Evolutionary conservation across 352 stramenopile species (phyloP), one percentile per base, ranked within the genome.

Genomic region (Elongisporangium senticosum): DNA sequence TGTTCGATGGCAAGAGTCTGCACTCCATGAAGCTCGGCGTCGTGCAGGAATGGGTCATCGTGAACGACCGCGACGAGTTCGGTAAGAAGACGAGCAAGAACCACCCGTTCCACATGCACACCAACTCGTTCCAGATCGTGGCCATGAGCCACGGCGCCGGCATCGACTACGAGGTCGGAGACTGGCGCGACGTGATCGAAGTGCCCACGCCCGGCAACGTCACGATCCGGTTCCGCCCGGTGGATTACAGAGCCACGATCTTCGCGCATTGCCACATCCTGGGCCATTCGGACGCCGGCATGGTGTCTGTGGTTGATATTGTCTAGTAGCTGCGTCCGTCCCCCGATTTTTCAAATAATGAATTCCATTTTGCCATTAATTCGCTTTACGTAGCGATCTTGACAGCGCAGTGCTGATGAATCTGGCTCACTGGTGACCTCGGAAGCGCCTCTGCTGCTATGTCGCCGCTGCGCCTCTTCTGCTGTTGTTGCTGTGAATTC

Each of bases 81-180:
- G 77, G 75, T 11, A 66, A 61, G 19, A 55, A 71, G 19, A 71
- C 79, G 3, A 40, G 67, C 10, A 87, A 82, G 68, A 91, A 92
- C 53, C 86, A 95, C 55, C 86, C 86, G 53, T 95, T 93, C 59
- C 86, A 94, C 63, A 59, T 94, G 56, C 86, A 95, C 67, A 90
- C 83, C 22, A 94, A 92, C 56, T 76, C 83, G 22, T 92, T 93
- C 68, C 84, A 94, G 68, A 75, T 95, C 57, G 73, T 93, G 14
- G 68, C 69, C 21, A 78, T 89, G 69, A 86, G 74, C 28, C 79
- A 90, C 51, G 81, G 77, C 15, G 67, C 77, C 17, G 77, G 77
- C 14, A 52, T 88, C 7, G 84, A 94, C 70, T 92, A 92, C 62
- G 57, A 74, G 40, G 63, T 94, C 8, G 84, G 86, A 3, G 83